A percentile compares a stretch with the other conserved stretches of the same genome.
phyloP scores from a whole-genome alignment of 2,329 filamentous ascomycete genomes.

The Elsinoe perseae region DNA sequence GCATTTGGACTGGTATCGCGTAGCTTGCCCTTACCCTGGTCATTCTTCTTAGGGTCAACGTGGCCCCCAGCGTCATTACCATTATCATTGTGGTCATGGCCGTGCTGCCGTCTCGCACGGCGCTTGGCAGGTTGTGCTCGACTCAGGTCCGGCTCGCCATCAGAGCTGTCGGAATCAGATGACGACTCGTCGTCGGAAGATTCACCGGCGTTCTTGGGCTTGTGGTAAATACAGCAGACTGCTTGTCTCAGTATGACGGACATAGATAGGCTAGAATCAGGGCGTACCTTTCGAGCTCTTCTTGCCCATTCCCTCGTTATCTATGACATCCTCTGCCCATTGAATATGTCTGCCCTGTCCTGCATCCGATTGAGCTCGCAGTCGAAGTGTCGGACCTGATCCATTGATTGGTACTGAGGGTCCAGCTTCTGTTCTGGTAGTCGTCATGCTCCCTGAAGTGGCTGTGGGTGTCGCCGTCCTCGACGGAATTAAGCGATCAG shows the following conservation, averaged over 20 bases:
- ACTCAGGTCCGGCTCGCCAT: conserved; percentile 49
- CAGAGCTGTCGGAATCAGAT: conserved; percentile 47
- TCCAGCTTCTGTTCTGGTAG: conserved; percentile 24
- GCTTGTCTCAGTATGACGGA: not conserved
- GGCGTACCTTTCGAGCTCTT: conserved; percentile 81
- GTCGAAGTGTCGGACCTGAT: conserved; percentile 27
- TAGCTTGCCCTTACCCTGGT: conserved; percentile 34
- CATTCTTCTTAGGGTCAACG: conserved; percentile 23
- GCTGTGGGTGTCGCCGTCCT: conserved; percentile 23
- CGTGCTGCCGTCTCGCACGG: conserved; percentile 23
- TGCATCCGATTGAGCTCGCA: conserved; percentile 35
- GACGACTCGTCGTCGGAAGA: conserved; percentile 62
- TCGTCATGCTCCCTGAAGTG: conserved; percentile 28
- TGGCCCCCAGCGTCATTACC: conserved; percentile 24
- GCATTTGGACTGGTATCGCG: conserved; percentile 67
- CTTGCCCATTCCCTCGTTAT: conserved; percentile 89
- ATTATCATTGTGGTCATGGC: conserved; percentile 33
- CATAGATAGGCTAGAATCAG: conserved; percentile 18
- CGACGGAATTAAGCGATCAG: conserved; percentile 2
- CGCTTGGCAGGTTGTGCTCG: conserved; percentile 31
- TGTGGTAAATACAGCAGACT: conserved; percentile 99
- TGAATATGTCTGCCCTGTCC: conserved; percentile 58
- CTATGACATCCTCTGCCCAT: conserved; percentile 88
- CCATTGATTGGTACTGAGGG: conserved; percentile 19
- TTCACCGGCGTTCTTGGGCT: conserved; percentile 71